These are phyloP conservation scores for Esteya vermicola DNA, from an alignment of 2,329 filamentous ascomycete genomes.

Conservation along the genomic window DNA sequence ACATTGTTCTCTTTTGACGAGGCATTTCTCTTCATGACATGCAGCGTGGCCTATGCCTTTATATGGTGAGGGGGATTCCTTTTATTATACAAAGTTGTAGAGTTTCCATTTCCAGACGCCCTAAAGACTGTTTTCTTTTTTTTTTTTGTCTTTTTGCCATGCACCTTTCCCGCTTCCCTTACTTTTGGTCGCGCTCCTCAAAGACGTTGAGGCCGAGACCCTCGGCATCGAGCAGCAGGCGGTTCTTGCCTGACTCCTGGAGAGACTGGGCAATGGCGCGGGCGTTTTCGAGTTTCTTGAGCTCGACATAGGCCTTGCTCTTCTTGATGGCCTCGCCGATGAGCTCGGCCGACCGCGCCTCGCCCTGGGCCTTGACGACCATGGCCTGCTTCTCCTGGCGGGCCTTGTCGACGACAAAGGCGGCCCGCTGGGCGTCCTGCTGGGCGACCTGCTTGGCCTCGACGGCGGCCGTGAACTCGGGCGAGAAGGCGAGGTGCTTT, in stretches of 20 bases:
- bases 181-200: conserved; percentile 29
- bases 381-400: conserved; percentile 99
- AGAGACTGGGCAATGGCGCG: conserved; percentile 75
- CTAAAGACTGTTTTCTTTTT: background rate
- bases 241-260: conserved; percentile 80
- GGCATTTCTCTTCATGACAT: too few species aligned
- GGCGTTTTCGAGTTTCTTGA: conserved; percentile 97
- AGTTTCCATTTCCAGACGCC: background rate
- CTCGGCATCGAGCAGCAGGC: conserved; percentile 82
- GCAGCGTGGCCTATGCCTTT: too few species aligned
- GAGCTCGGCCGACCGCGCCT: conserved; percentile 91
- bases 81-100: background rate
- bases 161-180: conserved; percentile 18
- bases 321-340: conserved; percentile 99
- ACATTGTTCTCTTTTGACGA: too few species aligned
- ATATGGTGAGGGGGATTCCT: too few species aligned
- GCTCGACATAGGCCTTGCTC: conserved; percentile 88
- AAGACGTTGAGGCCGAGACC: conserved; percentile 85
- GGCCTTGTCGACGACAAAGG: conserved; percentile 97
- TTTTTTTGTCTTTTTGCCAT: background rate
- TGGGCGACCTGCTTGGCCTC: conserved; percentile 63
- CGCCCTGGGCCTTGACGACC: conserved; percentile 96
- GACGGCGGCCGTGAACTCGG: conserved; percentile 59
- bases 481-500: conserved; percentile 58
- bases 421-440: conserved; percentile 92